Evolutionary conservation across 179 eudicot genomes (phyloP).

Genomic region (Silene vulgaris): DNA sequence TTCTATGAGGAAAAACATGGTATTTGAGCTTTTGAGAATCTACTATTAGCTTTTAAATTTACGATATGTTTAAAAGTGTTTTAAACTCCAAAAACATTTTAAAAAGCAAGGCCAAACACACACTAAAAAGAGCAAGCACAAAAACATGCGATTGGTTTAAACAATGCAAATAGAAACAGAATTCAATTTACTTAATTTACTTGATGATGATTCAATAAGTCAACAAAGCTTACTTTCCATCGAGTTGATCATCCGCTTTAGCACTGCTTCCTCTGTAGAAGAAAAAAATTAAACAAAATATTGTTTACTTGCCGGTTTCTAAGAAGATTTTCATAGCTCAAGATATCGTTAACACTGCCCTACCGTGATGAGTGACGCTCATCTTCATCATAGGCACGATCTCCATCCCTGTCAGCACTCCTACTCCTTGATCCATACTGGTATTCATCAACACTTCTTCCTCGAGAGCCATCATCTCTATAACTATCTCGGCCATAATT

Average conservation of each 20-base stretch:
- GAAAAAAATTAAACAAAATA: conserved; percentile 4
- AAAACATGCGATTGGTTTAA: not conserved
- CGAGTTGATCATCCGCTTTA: conserved; percentile 61
- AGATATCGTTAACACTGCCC: not conserved
- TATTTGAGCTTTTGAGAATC: too few relatives aligned
- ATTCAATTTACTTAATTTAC: not conserved
- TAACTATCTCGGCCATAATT: conserved; percentile 57
- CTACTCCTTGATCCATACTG: conserved; percentile 66
- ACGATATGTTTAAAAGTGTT: too few relatives aligned
- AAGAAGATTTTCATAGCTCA: not conserved
- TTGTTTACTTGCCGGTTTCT: conserved; percentile 20
- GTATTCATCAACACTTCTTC: conserved; percentile 61
- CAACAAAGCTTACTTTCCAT: conserved; percentile 56
- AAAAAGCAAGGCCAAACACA: too few relatives aligned
- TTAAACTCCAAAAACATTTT: too few relatives aligned
- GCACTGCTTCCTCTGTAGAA: conserved; percentile 66
- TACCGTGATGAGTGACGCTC: conserved; percentile 84
- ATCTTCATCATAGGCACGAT: conserved; percentile 69
- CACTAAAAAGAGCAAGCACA: not conserved
- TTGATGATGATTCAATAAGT: conserved; percentile 5
- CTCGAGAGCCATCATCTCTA: conserved; percentile 70
- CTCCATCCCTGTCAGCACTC: conserved; percentile 73
- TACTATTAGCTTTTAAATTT: too few relatives aligned
- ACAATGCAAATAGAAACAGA: not conserved
- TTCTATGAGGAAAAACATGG: too few relatives aligned